A percentile compares a stretch with the other conserved stretches of the same genome.
These are phyloP conservation scores for Colletotrichum navitas DNA, from an alignment of 2,329 filamentous ascomycete genomes.

Conservation along the genomic window DNA sequence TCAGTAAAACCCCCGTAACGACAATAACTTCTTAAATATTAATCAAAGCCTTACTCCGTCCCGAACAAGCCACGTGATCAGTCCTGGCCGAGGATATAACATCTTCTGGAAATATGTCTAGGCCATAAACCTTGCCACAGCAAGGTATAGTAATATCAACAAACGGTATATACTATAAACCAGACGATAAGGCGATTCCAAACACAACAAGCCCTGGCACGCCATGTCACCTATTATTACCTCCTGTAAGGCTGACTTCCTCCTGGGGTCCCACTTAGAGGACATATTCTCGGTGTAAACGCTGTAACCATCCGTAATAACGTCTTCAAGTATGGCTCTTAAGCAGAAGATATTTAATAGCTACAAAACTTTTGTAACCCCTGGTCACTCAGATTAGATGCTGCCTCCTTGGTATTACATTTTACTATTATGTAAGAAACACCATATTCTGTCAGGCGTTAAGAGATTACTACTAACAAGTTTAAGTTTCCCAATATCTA, in stretches of 20 bases:
- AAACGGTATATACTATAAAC: background rate
- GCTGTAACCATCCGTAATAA: background rate
- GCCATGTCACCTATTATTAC: background rate
- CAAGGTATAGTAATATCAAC: background rate
- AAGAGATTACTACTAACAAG: background rate
- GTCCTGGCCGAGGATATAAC: background rate
- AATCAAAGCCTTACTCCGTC: background rate
- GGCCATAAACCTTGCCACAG: conserved; percentile 5
- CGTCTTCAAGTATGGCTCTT: conserved; percentile 8
- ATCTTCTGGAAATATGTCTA: background rate
- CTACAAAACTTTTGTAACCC: no score
- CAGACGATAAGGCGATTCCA: background rate
- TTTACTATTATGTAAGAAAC: background rate
- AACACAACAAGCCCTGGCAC: background rate
- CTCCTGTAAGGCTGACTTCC: conserved; percentile 11
- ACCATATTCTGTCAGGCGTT: background rate
- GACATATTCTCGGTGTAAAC: background rate
- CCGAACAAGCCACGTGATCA: background rate
- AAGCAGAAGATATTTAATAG: background rate
- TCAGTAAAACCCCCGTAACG: background rate
- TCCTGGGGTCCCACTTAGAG: conserved; percentile 7
- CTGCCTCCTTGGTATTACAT: background rate
- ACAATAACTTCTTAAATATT: conserved; percentile 14
- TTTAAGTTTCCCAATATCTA: background rate
- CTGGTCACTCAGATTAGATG: no score